A percentile compares a stretch with the other conserved stretches of the same genome.
phyloP scores from a whole-genome alignment of 1,284 basidiomycete species.

The Omphalotus olearius region DNA sequence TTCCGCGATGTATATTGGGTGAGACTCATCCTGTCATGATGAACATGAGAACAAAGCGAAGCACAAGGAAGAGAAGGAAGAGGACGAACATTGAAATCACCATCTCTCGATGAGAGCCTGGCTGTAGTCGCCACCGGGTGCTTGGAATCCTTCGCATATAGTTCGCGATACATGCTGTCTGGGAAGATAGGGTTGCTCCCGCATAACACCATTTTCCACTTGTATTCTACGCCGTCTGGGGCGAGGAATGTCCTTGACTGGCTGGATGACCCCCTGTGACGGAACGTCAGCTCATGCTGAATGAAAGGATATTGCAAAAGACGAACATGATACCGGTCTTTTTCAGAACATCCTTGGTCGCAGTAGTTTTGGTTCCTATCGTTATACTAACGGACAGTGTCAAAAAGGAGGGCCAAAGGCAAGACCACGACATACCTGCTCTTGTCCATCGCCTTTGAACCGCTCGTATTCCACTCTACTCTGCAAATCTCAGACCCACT shows the following conservation, averaged over 20 bases:
- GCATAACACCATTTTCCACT: conserved; percentile 18
- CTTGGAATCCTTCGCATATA: conserved; percentile 14
- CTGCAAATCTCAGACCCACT: neutral
- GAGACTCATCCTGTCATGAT: conserved; percentile 14
- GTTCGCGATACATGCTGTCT: conserved; percentile 15
- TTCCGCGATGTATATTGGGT: conserved; percentile 18
- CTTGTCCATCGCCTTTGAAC: conserved; percentile 6
- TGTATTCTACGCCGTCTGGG: conserved; percentile 18
- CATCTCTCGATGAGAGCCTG: conserved; percentile 15
- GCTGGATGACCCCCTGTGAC: neutral
- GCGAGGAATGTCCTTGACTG: conserved; percentile 14
- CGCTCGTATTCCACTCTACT: conserved; percentile 2
- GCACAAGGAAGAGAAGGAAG: neutral
- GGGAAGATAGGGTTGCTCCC: conserved; percentile 16
- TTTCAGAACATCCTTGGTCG: conserved; percentile 9
- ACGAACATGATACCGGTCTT: conserved; percentile 7
- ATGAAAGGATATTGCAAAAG: neutral
- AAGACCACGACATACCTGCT: conserved; percentile 5
- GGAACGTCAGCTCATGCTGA: neutral
- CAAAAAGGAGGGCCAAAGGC: neutral
- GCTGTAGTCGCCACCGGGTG: conserved; percentile 17
- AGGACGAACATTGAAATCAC: conserved; percentile 9
- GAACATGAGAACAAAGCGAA: neutral
- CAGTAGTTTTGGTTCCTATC: conserved; percentile 3
- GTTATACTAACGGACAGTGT: neutral